A percentile compares a stretch with the other conserved stretches of the same genome.
Evolutionary conservation across 345 rosid species (phyloP).

Genomic region (Corchorus capsularis): DNA sequence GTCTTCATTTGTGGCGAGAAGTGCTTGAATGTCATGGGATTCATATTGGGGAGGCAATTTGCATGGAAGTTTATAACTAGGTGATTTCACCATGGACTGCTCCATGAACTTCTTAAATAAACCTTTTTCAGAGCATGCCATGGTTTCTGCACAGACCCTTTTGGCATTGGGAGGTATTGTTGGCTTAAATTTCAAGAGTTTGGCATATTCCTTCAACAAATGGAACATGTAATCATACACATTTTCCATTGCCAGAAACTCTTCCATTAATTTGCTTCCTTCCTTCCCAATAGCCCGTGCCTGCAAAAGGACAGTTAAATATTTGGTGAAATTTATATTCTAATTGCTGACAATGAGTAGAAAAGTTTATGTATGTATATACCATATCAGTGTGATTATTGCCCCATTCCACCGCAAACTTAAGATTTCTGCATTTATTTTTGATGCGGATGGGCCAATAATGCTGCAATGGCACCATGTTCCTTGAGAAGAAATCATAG

Average conservation of each 20-base stretch:
- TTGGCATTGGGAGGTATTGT: conserved; percentile 36
- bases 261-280: conserved; percentile 46
- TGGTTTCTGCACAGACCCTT: conserved; percentile 43
- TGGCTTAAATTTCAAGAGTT: conserved; percentile 53
- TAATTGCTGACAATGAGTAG: background rate
- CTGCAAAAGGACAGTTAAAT: conserved; percentile 25
- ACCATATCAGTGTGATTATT: conserved; percentile 32
- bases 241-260: conserved; percentile 45
- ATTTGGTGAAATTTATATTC: background rate
- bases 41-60: conserved; percentile 45
- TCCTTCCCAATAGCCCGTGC: conserved; percentile 52
- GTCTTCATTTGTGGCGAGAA: conserved; percentile 35
- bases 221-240: conserved; percentile 69
- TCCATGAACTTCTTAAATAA: conserved; percentile 39
- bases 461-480: conserved; percentile 37
- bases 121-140: conserved; percentile 45
- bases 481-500: conserved; percentile 39
- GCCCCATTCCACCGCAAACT: conserved; percentile 46
- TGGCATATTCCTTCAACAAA: conserved; percentile 45
- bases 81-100: conserved; percentile 53
- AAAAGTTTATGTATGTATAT: background rate
- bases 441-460: conserved; percentile 37
- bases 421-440: conserved; percentile 27
- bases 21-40: conserved; percentile 35
- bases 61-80: conserved; percentile 47